Evolutionary conservation across 1,284 basidiomycete genomes (phyloP).

Genomic region (Puccinia novopanici): DNA sequence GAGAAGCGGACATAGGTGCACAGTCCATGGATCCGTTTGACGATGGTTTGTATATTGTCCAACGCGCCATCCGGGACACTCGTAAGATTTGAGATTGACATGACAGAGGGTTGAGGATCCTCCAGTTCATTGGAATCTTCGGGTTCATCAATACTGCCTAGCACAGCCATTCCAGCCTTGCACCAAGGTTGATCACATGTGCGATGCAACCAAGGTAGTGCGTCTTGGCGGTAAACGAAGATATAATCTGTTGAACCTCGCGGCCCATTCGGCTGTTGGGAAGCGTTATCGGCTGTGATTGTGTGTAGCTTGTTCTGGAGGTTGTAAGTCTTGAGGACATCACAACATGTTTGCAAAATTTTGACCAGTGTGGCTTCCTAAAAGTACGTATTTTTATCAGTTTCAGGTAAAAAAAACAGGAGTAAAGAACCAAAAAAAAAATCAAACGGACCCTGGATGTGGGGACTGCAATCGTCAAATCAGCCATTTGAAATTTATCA

Average conservation of each 20-base stretch:
- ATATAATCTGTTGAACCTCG: background rate
- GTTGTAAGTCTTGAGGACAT: background rate
- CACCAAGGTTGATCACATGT: slow-evolving; percentile 17
- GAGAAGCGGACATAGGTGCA: background rate
- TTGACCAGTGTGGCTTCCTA: background rate
- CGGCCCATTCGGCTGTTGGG: background rate
- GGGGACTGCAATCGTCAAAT: background rate
- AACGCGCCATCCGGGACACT: background rate
- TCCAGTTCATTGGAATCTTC: background rate
- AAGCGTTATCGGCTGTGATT: slow-evolving; percentile 22
- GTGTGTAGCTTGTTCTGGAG: background rate
- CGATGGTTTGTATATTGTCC: slow-evolving; percentile 4
- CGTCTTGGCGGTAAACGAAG: background rate
- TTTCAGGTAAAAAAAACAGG: background rate
- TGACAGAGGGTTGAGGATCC: background rate
- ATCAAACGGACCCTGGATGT: background rate
- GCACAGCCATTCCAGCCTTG: slow-evolving; percentile 7
- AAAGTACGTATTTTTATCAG: background rate
- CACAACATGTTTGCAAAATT: slow-evolving; percentile 10
- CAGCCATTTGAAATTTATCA: background rate
- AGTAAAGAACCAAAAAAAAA: background rate
- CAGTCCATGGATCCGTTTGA: slow-evolving; percentile 11
- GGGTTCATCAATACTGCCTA: background rate
- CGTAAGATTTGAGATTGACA: slow-evolving; percentile 1
- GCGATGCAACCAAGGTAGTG: slow-evolving; percentile 9